A percentile compares a stretch with the other conserved stretches of the same genome.
These are phyloP conservation scores for Colletotrichum sojae DNA, from an alignment of 2,329 filamentous ascomycete species.

Conservation along the genomic window DNA sequence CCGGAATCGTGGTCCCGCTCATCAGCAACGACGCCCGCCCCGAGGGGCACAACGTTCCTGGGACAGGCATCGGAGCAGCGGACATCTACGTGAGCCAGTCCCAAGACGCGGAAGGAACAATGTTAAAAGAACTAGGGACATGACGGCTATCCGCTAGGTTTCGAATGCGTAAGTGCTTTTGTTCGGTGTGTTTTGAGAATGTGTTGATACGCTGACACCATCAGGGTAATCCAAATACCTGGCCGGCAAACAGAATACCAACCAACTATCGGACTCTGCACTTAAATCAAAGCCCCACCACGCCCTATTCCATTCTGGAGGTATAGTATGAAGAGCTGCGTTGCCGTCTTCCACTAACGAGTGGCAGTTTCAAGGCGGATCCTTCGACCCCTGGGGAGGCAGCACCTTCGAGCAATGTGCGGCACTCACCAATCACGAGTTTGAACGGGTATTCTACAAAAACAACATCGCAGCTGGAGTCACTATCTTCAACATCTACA, in stretches of 20 bases:
- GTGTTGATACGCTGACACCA: background rate
- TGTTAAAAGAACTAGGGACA: slow-evolving; percentile 50
- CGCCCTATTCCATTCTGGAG: slow-evolving; percentile 74
- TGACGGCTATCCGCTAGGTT: slow-evolving; percentile 74
- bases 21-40: slow-evolving; percentile 81
- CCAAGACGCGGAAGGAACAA: no score
- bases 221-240: slow-evolving; percentile 60
- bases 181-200: no score
- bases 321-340: slow-evolving; percentile 45
- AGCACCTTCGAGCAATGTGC: slow-evolving; percentile 77
- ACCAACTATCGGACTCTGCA: slow-evolving; percentile 61
- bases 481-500: slow-evolving; percentile 81
- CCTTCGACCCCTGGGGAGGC: slow-evolving; percentile 83
- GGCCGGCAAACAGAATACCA: slow-evolving; percentile 47
- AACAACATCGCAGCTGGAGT: slow-evolving; percentile 77
- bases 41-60: slow-evolving; percentile 74
- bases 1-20: slow-evolving; percentile 80
- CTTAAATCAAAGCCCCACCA: slow-evolving; percentile 69
- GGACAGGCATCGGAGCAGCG: slow-evolving; percentile 60
- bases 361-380: slow-evolving; percentile 75
- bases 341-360: background rate
- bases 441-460: slow-evolving; percentile 85
- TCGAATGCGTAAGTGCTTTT: slow-evolving; percentile 63
- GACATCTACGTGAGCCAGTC: slow-evolving; percentile 57
- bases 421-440: slow-evolving; percentile 78